Evolutionary conservation across 2,329 filamentous ascomycete species (phyloP), one percentile per base, ranked within the genome.

Genomic region (Endocalyx cinctus): DNA sequence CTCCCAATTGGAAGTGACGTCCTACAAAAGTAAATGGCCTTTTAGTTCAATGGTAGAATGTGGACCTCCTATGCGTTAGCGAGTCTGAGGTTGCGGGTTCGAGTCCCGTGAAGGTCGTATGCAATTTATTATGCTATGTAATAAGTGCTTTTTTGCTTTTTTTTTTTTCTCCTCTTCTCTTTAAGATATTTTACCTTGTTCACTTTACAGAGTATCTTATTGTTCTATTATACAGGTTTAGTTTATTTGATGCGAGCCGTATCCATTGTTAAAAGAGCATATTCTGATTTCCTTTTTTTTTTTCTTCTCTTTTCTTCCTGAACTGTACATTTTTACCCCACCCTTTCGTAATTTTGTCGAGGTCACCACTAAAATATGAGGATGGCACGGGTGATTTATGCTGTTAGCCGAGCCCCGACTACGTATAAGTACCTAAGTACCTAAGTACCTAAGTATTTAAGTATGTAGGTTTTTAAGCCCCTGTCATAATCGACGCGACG

Each of bases 71-170:
- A 57, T 41, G 36, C 29, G 20, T 17, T 29, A 22, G 28, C 22
- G 36, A 57, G 48, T 48, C 51, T 51, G 48, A 52, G 54, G 52
- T 55, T 57, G 53, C 50, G 53, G 53, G 54, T 57, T 57, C 53
- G 54, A 57, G 53, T 23, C 20, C 20, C 20, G 20, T 23, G 20
- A n/a, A 8, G 20, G 20, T 23, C 20, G 20, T 8, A 23, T 8
- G 8, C 8, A 23, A 8, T 23, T 23, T 8, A 23, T 23, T n/a
- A n/a, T n/a, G n/a, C n/a, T n/a, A n/a, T n/a, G n/a, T n/a, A n/a
- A n/a, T n/a, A n/a, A n/a, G n/a, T n/a, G n/a, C n/a, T n/a, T n/a
- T n/a, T n/a, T n/a, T 23, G 8, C 20, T 23, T 23, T 23, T 23
- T 23, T n/a, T 23, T 23, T 23, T 23, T 23, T 23, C n/a, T 23